Evolutionary conservation across 2,329 filamentous ascomycete genomes (phyloP).

Genomic region (Sclerotinia subarctica): DNA sequence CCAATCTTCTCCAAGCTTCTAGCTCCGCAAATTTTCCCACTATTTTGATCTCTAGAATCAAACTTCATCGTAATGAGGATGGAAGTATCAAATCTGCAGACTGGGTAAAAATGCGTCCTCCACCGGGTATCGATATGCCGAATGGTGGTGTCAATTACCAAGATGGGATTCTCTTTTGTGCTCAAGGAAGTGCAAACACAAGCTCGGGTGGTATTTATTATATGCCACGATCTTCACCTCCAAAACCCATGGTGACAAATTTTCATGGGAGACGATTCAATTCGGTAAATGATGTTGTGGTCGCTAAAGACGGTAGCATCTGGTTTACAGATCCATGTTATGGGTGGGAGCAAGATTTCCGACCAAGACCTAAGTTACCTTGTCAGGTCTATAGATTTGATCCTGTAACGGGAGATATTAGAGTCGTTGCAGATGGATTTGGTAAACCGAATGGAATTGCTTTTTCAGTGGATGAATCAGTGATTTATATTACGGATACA

Average conservation of each 20-base stretch:
- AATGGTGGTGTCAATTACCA: slow-evolving; percentile 30
- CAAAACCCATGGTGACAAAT: slow-evolving; percentile 49
- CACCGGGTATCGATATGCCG: slow-evolving; percentile 40
- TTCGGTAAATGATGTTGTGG: slow-evolving; percentile 56
- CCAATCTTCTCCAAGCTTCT: slow-evolving; percentile 43
- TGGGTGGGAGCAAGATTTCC: slow-evolving; percentile 56
- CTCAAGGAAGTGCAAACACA: slow-evolving; percentile 25
- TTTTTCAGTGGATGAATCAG: slow-evolving; percentile 52
- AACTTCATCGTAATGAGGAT: slow-evolving; percentile 34
- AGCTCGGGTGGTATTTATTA: slow-evolving; percentile 27
- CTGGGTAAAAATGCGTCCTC: slow-evolving; percentile 40
- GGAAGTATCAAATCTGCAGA: slow-evolving; percentile 37
- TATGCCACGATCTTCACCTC: slow-evolving; percentile 27
- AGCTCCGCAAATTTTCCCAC: slow-evolving; percentile 42
- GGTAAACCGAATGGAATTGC: slow-evolving; percentile 54
- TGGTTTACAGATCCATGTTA: slow-evolving; percentile 64
- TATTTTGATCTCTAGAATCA: slow-evolving; percentile 47
- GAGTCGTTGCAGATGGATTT: slow-evolving; percentile 57
- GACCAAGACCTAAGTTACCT: slow-evolving; percentile 50
- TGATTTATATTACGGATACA: slow-evolving; percentile 57
- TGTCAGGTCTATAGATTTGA: slow-evolving; percentile 59
- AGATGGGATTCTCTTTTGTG: slow-evolving; percentile 32
- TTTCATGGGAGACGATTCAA: slow-evolving; percentile 58
- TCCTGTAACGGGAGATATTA: slow-evolving; percentile 48
- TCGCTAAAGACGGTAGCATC: slow-evolving; percentile 54